Evolutionary conservation across 495 filamentous ascomycete genomes (phyloP).

Genomic region (Daldinia vernicosa): DNA sequence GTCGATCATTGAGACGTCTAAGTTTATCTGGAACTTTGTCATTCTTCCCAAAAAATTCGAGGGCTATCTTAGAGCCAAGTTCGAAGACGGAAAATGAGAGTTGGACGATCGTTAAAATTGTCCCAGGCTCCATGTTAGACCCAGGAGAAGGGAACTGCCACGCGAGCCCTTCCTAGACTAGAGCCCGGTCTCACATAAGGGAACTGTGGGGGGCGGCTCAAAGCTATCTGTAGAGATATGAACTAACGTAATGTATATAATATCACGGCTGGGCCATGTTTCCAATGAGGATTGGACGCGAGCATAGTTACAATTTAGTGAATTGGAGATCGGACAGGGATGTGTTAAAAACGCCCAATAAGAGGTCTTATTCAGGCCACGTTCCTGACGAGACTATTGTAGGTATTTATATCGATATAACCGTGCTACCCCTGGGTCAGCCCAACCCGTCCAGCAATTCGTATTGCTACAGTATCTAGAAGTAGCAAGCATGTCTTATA

Average conservation of each 20-base stretch:
- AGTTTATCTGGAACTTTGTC: conserved; percentile 33
- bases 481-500: conserved; percentile 3
- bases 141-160: conserved; percentile 22
- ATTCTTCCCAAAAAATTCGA: conserved; percentile 32
- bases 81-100: conserved; percentile 33
- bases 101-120: conserved; percentile 37
- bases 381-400: conserved; percentile 18
- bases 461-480: background rate
- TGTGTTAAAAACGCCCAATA: conserved; percentile 22
- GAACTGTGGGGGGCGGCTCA: conserved; percentile 32
- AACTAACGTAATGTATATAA: conserved; percentile 7
- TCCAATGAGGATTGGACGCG: conserved; percentile 27
- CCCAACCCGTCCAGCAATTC: conserved; percentile 6
- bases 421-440: conserved; percentile 8
- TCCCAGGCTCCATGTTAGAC: conserved; percentile 40
- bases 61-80: conserved; percentile 30
- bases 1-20: conserved; percentile 30
- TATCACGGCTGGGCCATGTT: conserved; percentile 17
- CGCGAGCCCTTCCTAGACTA: conserved; percentile 19
- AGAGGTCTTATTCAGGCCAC: conserved; percentile 20
- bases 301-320: conserved; percentile 21
- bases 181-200: conserved; percentile 40
- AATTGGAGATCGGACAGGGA: conserved; percentile 32
- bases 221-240: background rate
- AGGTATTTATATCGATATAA: conserved; percentile 22